Percentiles rank a stretch among this genome's conserved stretches.
Evolutionary conservation across 352 stramenopile genomes (phyloP).

Genomic region (Pythium oligandrum): DNA sequence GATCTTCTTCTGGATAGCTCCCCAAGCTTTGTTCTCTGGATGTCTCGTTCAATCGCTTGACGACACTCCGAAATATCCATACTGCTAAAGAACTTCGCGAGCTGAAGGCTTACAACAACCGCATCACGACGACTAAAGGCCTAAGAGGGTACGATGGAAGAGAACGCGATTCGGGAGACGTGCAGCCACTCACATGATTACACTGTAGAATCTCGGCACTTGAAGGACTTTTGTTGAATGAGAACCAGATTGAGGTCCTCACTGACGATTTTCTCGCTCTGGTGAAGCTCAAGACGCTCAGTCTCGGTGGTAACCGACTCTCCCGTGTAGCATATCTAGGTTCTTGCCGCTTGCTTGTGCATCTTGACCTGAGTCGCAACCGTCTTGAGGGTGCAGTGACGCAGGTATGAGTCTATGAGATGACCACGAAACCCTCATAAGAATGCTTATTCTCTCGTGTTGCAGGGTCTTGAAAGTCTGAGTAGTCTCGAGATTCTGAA

Average conservation of each 20-base stretch:
- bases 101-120: constrained; percentile 83
- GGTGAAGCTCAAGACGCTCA: constrained; percentile 63
- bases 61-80: constrained; percentile 46
- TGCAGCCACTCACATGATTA: too few relatives aligned
- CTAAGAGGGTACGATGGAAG: constrained; percentile 36
- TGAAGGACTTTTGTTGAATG: constrained; percentile 59
- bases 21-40: constrained; percentile 70
- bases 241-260: constrained; percentile 69
- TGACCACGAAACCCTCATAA: neutral
- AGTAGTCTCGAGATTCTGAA: constrained; percentile 60
- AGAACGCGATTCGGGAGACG: neutral
- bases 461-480: constrained; percentile 47
- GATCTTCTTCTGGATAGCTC: constrained; percentile 24
- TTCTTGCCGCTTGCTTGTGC: constrained; percentile 47
- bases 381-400: constrained; percentile 31
- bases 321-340: constrained; percentile 38
- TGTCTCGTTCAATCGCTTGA: constrained; percentile 74
- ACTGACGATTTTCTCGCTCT: constrained; percentile 53
- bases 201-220: constrained; percentile 50
- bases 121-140: constrained; percentile 41
- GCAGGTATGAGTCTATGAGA: constrained; percentile 20
- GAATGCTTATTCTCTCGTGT: neutral
- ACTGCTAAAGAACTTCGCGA: constrained; percentile 61
- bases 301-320: constrained; percentile 67
- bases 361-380: constrained; percentile 70